phyloP scores from a whole-genome alignment of 2,329 filamentous ascomycete species.

The Fonsecaea multimorphosa region DNA sequence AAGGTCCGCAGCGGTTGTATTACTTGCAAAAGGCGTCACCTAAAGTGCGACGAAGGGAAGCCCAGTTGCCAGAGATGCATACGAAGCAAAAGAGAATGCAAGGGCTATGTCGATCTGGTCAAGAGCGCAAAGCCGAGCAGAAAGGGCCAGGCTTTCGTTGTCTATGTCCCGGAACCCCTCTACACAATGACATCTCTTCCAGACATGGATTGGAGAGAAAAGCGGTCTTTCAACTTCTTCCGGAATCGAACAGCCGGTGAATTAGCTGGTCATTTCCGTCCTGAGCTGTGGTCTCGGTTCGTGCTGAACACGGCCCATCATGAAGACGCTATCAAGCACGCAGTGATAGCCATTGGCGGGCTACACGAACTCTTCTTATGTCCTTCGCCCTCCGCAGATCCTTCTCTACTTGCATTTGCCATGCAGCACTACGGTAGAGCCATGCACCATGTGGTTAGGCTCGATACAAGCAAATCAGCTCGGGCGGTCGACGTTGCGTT shows the following conservation, averaged over 20 bases:
- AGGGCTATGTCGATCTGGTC: slow-evolving; percentile 4
- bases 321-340: slow-evolving; percentile 17
- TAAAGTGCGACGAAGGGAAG: slow-evolving; percentile 23
- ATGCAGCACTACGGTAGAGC: slow-evolving; percentile 21
- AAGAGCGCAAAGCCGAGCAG: background rate
- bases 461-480: background rate
- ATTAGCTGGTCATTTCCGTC: slow-evolving; percentile 4
- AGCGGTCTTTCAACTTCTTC: slow-evolving; percentile 21
- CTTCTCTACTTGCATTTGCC: slow-evolving; percentile 11
- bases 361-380: slow-evolving; percentile 17
- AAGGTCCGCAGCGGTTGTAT: slow-evolving; percentile 1
- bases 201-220: background rate
- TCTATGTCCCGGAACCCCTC: slow-evolving; percentile 3
- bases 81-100: slow-evolving; percentile 7
- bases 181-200: background rate
- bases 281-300: slow-evolving; percentile 17
- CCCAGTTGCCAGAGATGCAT: slow-evolving; percentile 21
- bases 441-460: slow-evolving; percentile 17
- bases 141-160: slow-evolving; percentile 7
- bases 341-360: slow-evolving; percentile 17
- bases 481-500: slow-evolving; percentile 20
- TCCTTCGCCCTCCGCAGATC: background rate
- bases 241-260: slow-evolving; percentile 16
- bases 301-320: slow-evolving; percentile 14
- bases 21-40: background rate